These are phyloP conservation scores for Trichoderma atroviride DNA, from an alignment of 2,329 filamentous ascomycete species.

Conservation along the genomic window DNA sequence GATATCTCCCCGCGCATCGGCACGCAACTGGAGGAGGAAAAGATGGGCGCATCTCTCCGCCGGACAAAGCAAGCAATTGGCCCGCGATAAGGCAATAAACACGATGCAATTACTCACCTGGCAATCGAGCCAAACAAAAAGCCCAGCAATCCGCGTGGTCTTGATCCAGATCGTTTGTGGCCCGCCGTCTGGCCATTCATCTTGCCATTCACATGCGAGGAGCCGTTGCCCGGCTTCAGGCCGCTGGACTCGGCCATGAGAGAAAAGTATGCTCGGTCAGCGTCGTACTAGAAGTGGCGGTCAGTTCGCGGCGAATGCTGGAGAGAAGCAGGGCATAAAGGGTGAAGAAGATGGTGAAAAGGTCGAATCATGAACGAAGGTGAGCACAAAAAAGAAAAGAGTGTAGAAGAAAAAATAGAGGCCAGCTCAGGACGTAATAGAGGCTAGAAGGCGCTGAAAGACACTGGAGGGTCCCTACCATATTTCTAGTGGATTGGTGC, in stretches of 20 bases:
- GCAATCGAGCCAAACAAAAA: slow-evolving; percentile 54
- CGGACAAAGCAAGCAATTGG: slow-evolving; percentile 5
- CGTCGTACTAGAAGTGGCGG: slow-evolving; percentile 14
- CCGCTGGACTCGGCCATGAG: slow-evolving; percentile 43
- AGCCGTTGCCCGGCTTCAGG: slow-evolving; percentile 46
- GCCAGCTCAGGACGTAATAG: slow-evolving; percentile 3
- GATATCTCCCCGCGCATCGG: neutral
- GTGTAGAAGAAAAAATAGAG: slow-evolving; percentile 10
- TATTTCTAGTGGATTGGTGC: slow-evolving; percentile 26
- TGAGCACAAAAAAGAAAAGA: neutral
- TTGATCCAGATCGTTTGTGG: slow-evolving; percentile 33
- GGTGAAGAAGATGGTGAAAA: neutral
- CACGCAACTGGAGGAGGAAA: neutral
- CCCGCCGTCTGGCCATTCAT: slow-evolving; percentile 36
- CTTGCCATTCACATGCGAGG: slow-evolving; percentile 41
- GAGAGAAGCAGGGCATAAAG: neutral
- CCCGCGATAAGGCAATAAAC: neutral
- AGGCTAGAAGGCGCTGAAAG: neutral
- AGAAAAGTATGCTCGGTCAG: slow-evolving; percentile 30
- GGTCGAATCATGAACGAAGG: neutral
- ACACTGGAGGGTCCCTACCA: slow-evolving; percentile 12
- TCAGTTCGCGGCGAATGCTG: slow-evolving; percentile 11
- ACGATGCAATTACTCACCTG: slow-evolving; percentile 48
- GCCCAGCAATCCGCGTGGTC: slow-evolving; percentile 36
- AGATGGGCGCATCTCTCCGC: slow-evolving; percentile 3